Percentiles rank a stretch among this genome's conserved stretches.
These are phyloP conservation scores for Cornus florida DNA, from an alignment of 148 eudicot genomes.

Conservation along the genomic window DNA sequence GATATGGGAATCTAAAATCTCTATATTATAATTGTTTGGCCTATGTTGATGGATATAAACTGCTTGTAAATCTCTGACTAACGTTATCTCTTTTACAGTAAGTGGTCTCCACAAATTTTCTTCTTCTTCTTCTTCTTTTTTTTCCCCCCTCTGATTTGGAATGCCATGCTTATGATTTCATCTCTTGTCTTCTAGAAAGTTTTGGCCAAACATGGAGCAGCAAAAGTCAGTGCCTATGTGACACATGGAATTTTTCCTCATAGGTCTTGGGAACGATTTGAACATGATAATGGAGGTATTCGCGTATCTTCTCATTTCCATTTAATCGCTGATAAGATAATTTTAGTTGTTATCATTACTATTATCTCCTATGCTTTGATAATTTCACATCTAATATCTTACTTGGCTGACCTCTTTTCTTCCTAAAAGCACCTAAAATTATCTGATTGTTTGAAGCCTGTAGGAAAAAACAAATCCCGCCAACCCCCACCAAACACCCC, in stretches of 20 bases:
- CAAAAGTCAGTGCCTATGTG: slow-evolving; percentile 92
- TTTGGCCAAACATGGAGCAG: slow-evolving; percentile 95
- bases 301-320: neutral
- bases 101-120: neutral
- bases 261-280: slow-evolving; percentile 83
- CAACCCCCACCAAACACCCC: too few relatives aligned
- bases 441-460: neutral
- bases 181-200: slow-evolving; percentile 57
- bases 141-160: neutral
- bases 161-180: neutral
- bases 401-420: neutral
- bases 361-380: neutral
- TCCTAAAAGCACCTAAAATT: neutral
- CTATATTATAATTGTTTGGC: neutral
- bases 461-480: too few relatives aligned
- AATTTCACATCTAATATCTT: neutral
- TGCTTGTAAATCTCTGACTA: slow-evolving; percentile 2
- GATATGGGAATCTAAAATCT: neutral
- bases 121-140: neutral
- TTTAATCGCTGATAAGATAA: neutral
- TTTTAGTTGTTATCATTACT: neutral
- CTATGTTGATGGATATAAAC: slow-evolving; percentile 1
- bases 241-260: slow-evolving; percentile 97
- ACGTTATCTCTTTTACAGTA: neutral
- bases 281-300: slow-evolving; percentile 73